These are phyloP conservation scores for Cladosporium sp. DNA, from an alignment of 2,329 filamentous ascomycete genomes.

Conservation along the genomic window DNA sequence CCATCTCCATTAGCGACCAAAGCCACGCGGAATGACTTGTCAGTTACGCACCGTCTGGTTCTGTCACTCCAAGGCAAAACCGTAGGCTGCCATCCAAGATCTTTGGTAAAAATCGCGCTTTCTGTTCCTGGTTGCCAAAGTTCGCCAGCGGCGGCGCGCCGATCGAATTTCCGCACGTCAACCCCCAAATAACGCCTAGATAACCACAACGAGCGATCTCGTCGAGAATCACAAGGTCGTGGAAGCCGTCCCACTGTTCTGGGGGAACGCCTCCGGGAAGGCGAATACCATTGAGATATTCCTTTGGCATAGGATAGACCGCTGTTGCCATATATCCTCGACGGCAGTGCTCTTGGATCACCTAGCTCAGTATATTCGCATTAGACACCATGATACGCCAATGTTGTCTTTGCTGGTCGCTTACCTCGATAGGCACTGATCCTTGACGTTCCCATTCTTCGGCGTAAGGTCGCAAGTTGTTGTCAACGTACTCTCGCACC, in stretches of 20 bases:
- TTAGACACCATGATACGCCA: not conserved
- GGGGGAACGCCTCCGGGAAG: constrained; percentile 50
- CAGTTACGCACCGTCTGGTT: constrained; percentile 50
- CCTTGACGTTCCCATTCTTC: constrained; percentile 62
- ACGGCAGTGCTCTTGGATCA: constrained; percentile 45
- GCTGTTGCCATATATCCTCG: constrained; percentile 44
- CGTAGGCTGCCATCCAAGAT: constrained; percentile 59
- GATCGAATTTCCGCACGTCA: constrained; percentile 62
- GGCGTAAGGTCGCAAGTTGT: constrained; percentile 57
- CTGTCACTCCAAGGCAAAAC: constrained; percentile 66
- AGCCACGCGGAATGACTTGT: not conserved
- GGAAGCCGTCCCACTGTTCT: constrained; percentile 57
- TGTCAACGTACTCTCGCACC: constrained; percentile 53
- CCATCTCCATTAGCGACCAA: not conserved
- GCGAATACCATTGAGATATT: constrained; percentile 31
- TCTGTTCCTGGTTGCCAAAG: constrained; percentile 61
- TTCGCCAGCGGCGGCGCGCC: constrained; percentile 64
- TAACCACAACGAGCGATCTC: constrained; percentile 38
- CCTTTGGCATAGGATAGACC: constrained; percentile 34
- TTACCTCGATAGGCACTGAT: constrained; percentile 33
- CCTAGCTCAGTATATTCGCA: constrained; percentile 31
- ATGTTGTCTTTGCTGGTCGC: not conserved
- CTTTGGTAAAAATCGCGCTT: constrained; percentile 59
- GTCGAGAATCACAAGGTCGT: constrained; percentile 40
- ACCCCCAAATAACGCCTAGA: constrained; percentile 55